Evolutionary conservation across 306 rosid genomes (phyloP), one percentile per base, ranked within the genome.

Genomic region (Spatholobus suberectus): DNA sequence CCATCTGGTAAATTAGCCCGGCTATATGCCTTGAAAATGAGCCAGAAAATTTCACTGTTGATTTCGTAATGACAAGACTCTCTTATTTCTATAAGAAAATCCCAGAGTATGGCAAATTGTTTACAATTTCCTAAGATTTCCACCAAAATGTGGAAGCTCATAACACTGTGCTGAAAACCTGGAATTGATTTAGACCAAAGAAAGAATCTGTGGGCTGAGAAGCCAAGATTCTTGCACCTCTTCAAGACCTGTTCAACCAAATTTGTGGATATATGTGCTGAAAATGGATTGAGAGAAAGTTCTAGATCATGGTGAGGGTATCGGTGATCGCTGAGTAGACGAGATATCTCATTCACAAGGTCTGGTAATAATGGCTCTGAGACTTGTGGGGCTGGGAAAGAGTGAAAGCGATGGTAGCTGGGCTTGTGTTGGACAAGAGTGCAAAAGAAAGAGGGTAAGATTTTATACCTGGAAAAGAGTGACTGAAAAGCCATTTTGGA

Each of bases 101-200:
- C 98, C 99, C 99, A 95, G 29, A 95, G 85, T 59, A 92, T 69
- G 21, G 98, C 94, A 84, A 89, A 95, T 6, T 93, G 99, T 77
- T 90, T 90, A 75, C 89, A 75, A 29, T 88, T 66, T 52, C 99
- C 98, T 76, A 95, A 83, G 32, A 95, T 89, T 43, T 89, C 93
- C 68, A 93, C 89, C 85, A 93, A 86, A 87, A 95, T 89, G 77
- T 63, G 92, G 79, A 89, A 85, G 90, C 94, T 93, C 59, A 88
- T 85, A 34, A 5, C 81, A 41, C 90, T 93, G 32, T 90, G 99
- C 52, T 86, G 86, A 65, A 95, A 95, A 57, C 85, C 91, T 10
- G 98, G 92, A 74, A 92, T 73, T 10, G 83, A 86, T 82, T 86
- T 87, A 78, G 99, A 92, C 99, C 98, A 95, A 70, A 93, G 88